These are phyloP conservation scores for Russula vinacea DNA, from an alignment of 768 basidiomycete species.

Conservation along the genomic window DNA sequence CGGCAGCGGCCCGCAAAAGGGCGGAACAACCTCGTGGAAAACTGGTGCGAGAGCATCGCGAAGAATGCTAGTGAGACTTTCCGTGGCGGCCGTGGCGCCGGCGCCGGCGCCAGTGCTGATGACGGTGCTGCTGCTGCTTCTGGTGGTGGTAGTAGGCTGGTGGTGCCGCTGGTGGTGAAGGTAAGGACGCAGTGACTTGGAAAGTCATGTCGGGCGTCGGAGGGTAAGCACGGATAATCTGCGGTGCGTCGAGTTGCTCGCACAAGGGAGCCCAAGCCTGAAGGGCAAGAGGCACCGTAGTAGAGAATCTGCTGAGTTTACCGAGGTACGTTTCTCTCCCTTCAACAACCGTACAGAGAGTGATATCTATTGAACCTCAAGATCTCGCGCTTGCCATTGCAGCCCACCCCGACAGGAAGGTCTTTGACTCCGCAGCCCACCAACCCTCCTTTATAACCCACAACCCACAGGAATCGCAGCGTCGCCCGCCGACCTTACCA, in stretches of 20 bases:
- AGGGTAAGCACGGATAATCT: slow-evolving; percentile 20
- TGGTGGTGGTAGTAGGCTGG: background rate
- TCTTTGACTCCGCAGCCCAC: slow-evolving; percentile 22
- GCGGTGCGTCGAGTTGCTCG: slow-evolving; percentile 19
- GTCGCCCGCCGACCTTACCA: slow-evolving; percentile 19
- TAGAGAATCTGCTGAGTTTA: slow-evolving; percentile 32
- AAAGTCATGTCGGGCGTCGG: slow-evolving; percentile 33
- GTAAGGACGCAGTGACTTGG: slow-evolving; percentile 27
- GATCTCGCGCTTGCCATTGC: slow-evolving; percentile 16
- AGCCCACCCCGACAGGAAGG: slow-evolving; percentile 12
- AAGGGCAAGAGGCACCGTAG: slow-evolving; percentile 29
- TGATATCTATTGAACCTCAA: background rate
- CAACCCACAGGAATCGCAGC: slow-evolving; percentile 24
- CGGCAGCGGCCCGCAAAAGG: slow-evolving; percentile 30
- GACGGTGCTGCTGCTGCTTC: background rate
- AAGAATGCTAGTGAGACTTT: slow-evolving; percentile 31
- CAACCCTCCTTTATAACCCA: slow-evolving; percentile 8
- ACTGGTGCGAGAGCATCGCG: slow-evolving; percentile 37
- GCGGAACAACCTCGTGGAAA: slow-evolving; percentile 36
- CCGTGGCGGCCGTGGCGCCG: background rate
- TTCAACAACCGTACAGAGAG: background rate
- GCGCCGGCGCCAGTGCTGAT: background rate
- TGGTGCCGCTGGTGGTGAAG: slow-evolving; percentile 1
- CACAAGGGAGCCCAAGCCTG: slow-evolving; percentile 20
- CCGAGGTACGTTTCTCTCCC: slow-evolving; percentile 32